Conservation (phyloP, 805 yeast species). For the Metschnikowia matae region DNA sequence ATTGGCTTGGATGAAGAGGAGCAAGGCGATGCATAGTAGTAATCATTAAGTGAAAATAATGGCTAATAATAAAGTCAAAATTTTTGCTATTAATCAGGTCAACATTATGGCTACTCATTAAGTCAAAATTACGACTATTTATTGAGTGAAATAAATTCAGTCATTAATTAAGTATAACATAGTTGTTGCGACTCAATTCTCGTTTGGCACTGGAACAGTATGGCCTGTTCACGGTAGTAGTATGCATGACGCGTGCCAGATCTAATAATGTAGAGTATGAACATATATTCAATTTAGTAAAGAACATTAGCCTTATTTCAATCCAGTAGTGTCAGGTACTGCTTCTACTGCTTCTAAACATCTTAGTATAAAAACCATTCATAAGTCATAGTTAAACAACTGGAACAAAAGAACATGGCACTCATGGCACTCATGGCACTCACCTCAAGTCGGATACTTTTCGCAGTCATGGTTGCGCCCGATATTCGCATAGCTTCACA, state of each 20-base stretch:
- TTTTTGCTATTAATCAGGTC: no score
- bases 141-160: no score
- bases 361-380: background rate
- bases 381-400: background rate
- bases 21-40: background rate
- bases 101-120: no score
- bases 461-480: slow-evolving; percentile 3
- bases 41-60: background rate
- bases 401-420: background rate
- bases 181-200: no score
- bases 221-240: no score
- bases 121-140: no score
- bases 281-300: no score
- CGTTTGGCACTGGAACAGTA: no score
- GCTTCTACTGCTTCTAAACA: no score
- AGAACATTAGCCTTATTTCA: no score
- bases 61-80: no score
- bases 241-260: background rate
- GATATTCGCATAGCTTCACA: background rate
- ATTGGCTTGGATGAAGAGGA: slow-evolving; percentile 4
- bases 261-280: background rate
- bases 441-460: background rate
- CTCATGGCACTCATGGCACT: background rate
- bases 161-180: background rate
- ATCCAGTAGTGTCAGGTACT: no score